phyloP scores from a whole-genome alignment of 1,284 basidiomycete genomes.

The Phellopilus nigrolimitatus region DNA sequence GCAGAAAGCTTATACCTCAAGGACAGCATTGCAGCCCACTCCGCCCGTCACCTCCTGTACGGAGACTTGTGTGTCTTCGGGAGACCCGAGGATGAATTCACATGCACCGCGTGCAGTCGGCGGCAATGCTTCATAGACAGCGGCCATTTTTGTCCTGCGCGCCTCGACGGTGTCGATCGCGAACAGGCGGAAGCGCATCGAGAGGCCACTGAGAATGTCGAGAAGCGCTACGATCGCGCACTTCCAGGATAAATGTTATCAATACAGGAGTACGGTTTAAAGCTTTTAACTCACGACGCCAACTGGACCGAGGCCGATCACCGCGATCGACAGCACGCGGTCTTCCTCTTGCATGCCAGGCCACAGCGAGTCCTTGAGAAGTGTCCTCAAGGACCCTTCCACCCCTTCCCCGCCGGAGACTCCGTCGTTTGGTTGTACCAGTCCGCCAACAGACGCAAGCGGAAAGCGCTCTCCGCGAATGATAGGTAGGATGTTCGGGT shows the following conservation, averaged over 20 bases:
- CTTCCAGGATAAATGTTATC: constrained; percentile 27
- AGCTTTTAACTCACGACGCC: constrained; percentile 45
- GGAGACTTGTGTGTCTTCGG: constrained; percentile 46
- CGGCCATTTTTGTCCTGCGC: constrained; percentile 52
- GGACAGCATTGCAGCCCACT: constrained; percentile 56
- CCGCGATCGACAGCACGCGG: constrained; percentile 49
- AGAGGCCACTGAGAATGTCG: constrained; percentile 47
- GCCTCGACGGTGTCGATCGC: constrained; percentile 57
- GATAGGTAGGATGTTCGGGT: constrained; percentile 61
- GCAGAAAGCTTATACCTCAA: constrained; percentile 45
- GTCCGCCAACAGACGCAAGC: constrained; percentile 32
- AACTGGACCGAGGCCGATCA: constrained; percentile 74
- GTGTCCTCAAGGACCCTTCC: constrained; percentile 4
- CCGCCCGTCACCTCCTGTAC: constrained; percentile 49
- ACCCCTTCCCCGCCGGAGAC: constrained; percentile 7
- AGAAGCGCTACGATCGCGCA: constrained; percentile 61
- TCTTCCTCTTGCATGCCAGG: constrained; percentile 39
- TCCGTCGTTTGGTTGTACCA: background rate
- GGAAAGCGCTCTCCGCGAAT: constrained; percentile 57
- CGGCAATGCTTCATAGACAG: constrained; percentile 49
- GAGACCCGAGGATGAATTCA: constrained; percentile 44
- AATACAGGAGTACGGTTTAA: constrained; percentile 8
- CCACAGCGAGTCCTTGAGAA: constrained; percentile 13
- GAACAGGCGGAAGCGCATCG: constrained; percentile 49
- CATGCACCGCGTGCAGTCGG: constrained; percentile 40